Evolutionary conservation across 2,329 filamentous ascomycete genomes (phyloP), one percentile per base, ranked within the genome.

Genomic region (Clarireedia hainanense): DNA sequence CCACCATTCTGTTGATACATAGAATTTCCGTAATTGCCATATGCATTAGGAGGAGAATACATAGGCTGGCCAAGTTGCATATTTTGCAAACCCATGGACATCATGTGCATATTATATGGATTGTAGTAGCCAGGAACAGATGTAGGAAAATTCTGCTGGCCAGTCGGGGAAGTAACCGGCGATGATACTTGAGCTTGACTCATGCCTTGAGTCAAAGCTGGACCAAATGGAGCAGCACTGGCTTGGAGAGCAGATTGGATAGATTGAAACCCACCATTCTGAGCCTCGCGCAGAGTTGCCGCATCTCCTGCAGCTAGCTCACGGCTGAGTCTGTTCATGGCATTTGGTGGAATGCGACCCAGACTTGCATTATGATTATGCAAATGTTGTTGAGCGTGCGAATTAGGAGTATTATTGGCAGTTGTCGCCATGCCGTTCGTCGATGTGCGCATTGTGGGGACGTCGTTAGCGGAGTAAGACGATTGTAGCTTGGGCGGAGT

Each of bases 381-480:
- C 50, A 80, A 74, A 63, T 78, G 75, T 60, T 80, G 76, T 65
- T 84, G 79, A 51, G 78, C 75, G 60, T 83, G 78, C 5, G 76
- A 83, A 68, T 88, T 88, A 52, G 67, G 61, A 26, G 66, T 66
- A n/a, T 50, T 64, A 34, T 61, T 65, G 30, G 62, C 56, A 42
- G 55, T 12, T 4, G 10, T 60, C 30, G 60, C 47, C 24, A 62
- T 55, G 17, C 66, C 65, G 53, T 68, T 69, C 36, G 74, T 72
- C 10, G 74, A 55, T 26, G 62, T 61, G 79, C 94, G 95, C 67
- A 91, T 76, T 6, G 91, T 95, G 4, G 91, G 88, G 20, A 96
- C 79, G 67, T 97, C 91, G 70, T 88, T 94, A 53, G 89, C 84
- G 9, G 94, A 96, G 74, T 89, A 96, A 0, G 92, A 96, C 46